Conservation (phyloP, 306 rosid species). For the Inga leiocalycina region DNA sequence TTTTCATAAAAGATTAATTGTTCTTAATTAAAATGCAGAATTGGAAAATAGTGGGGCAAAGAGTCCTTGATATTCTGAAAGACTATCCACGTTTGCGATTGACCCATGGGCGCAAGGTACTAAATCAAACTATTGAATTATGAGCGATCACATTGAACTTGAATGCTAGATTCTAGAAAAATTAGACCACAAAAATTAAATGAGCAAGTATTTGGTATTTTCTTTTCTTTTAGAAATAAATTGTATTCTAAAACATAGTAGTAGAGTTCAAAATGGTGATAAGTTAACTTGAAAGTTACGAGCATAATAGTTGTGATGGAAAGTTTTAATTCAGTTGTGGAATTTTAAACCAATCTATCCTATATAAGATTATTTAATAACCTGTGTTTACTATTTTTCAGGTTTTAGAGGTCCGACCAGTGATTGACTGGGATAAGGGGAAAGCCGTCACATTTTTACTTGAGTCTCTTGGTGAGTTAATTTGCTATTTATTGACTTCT, state of each 20-base stretch:
- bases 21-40: slow-evolving; percentile 46
- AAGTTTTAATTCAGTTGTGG: neutral
- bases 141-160: neutral
- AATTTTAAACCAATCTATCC: neutral
- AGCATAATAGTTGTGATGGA: neutral
- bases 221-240: neutral
- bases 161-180: neutral
- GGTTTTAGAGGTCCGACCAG: slow-evolving; percentile 98
- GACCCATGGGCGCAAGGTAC: slow-evolving; percentile 96
- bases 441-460: slow-evolving; percentile 95
- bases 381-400: slow-evolving; percentile 30
- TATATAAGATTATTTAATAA: neutral
- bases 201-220: neutral
- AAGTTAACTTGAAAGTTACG: neutral
- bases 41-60: slow-evolving; percentile 70
- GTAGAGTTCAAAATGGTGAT: neutral
- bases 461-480: slow-evolving; percentile 82
- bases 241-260: neutral
- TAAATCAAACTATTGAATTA: neutral
- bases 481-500: slow-evolving; percentile 3
- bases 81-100: slow-evolving; percentile 68
- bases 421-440: slow-evolving; percentile 94
- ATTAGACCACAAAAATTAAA: neutral
- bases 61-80: slow-evolving; percentile 67
- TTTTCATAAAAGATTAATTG: slow-evolving; percentile 1